Evolutionary conservation across 1,284 basidiomycete species (phyloP), one percentile per base, ranked within the genome.

Genomic region (Macrocybe sp.): DNA sequence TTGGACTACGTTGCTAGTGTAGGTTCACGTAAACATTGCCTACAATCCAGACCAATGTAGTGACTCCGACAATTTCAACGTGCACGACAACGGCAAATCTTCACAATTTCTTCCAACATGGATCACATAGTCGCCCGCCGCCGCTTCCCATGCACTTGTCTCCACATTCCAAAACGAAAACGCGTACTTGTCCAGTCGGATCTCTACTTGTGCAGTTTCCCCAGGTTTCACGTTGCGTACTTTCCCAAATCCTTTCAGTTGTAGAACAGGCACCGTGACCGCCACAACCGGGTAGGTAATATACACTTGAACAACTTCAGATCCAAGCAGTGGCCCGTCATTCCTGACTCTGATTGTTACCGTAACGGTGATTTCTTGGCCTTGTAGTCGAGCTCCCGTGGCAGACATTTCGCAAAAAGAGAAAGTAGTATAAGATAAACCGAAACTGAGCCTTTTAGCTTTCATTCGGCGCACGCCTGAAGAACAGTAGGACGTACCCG

Each of bases 381-480:
- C 64, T 10, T 60, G 52, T 8, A 63, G 48, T 2, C 39, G 39
- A 7, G 59, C 51, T 10, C 61, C 56, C 16, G 56, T 59, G 29
- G 70, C 68, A 37, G 67, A 32, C 11, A 86, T 63, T 46, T 74
- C 64, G 0, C 73, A 73, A 45, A 85, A 70, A 4, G 66, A 64
- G 65, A 91, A 91, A 0, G 71, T 74, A 5, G 86, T 85, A 65
- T 89, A 91, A 3, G 83, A 87, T 33, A 90, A 65, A 6, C 89
- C 89, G 62, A 76, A 78, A 6, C 81, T 62, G 40, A 48, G 31
- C 37, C 29, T 22, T 22, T 22, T 45, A 37, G 47, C 16, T 35
- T 44, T 44, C 46, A 44, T 16, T 41, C 5, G 11, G 31, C 8
- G 29, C 14, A 14, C 8, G 22, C 16, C 28, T 8, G 30, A 33